Percentiles rank a stretch among this genome's conserved stretches.
Evolutionary conservation across 2,329 filamentous ascomycete genomes (phyloP).

Genomic region (Tolypocladium capitatum): DNA sequence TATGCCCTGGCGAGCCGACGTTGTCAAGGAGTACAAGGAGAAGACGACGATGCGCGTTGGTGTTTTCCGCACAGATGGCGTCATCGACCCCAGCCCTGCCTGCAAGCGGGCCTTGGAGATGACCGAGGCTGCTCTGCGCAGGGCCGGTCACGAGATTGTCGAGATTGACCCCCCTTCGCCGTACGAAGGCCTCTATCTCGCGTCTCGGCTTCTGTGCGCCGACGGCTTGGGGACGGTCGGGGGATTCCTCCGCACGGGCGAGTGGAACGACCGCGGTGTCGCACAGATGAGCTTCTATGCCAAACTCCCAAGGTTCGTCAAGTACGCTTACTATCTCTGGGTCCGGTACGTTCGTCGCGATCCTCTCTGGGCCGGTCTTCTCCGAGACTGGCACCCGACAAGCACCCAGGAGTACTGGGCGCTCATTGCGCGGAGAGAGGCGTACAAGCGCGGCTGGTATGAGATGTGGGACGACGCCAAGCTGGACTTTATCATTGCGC

Average conservation of each 20-base stretch:
- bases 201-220: slow-evolving; percentile 67
- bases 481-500: slow-evolving; percentile 67
- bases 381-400: slow-evolving; percentile 62
- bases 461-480: slow-evolving; percentile 67
- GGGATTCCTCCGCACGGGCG: slow-evolving; percentile 61
- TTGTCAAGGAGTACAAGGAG: slow-evolving; percentile 43
- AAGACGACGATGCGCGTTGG: slow-evolving; percentile 59
- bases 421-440: slow-evolving; percentile 63
- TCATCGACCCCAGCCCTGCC: slow-evolving; percentile 77
- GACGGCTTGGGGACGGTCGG: slow-evolving; percentile 74
- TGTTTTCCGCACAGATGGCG: slow-evolving; percentile 64
- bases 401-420: slow-evolving; percentile 70
- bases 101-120: slow-evolving; percentile 64
- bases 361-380: slow-evolving; percentile 61
- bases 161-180: slow-evolving; percentile 52
- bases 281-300: slow-evolving; percentile 63
- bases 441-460: slow-evolving; percentile 66
- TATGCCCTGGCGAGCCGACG: slow-evolving; percentile 58
- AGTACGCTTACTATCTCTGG: slow-evolving; percentile 80
- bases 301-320: slow-evolving; percentile 56
- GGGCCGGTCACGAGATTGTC: slow-evolving; percentile 63
- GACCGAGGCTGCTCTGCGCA: slow-evolving; percentile 53
- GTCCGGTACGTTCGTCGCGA: slow-evolving; percentile 74
- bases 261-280: slow-evolving; percentile 69
- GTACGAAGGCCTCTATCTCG: slow-evolving; percentile 63